Evolutionary conservation across 1,284 basidiomycete species (phyloP), one percentile per base, ranked within the genome.

Genomic region (Tausonia pullulans): DNA sequence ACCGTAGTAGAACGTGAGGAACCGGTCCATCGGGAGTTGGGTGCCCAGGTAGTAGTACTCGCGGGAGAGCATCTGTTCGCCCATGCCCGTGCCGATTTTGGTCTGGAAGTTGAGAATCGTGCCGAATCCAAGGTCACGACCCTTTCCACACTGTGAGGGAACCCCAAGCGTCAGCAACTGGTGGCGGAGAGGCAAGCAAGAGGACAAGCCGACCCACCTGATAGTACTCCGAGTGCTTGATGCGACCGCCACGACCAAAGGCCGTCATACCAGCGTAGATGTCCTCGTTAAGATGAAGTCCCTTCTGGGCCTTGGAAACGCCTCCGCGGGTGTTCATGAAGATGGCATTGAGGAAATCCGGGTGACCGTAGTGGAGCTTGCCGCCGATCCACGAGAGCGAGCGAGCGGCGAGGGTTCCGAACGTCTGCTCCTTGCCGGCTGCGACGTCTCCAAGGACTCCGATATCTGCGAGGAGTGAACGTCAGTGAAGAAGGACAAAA

Each of bases 201-300:
- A 44, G 41, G 14, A 61, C 67, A 71, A 70, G 16, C 7, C 7
- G 13, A 59, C 62, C 16, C n/a, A 54, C 62, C 65, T 83, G 82
- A 78, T 95, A 98, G 78, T 98, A 98, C 79, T 98, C 96, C 63
- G 91, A 95, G 74, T 98, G 96, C 81, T 98, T 98, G 84, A 98
- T 98, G 68, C 90, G 83, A 60, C 89, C 95, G 57, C 96, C 96
- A 62, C 95, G 88, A 66, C 93, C 94, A 73, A 98, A 90, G 5
- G 95, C 96, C 72, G 87, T 97, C 90, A 98, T 98, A 73, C 96
- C 95, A 45, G 96, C 95, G 75, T 94, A 98, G 73, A 98, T 98
- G 84, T 98, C 96, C 78, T 98, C 95, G 81, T 98, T 98, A 68
- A 98, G 78, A 76, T 98, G 96, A 16, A 98, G 79, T 69, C 95